Evolutionary conservation across 2,329 filamentous ascomycete species (phyloP).

Genomic region (Stagonosporopsis tanaceti): DNA sequence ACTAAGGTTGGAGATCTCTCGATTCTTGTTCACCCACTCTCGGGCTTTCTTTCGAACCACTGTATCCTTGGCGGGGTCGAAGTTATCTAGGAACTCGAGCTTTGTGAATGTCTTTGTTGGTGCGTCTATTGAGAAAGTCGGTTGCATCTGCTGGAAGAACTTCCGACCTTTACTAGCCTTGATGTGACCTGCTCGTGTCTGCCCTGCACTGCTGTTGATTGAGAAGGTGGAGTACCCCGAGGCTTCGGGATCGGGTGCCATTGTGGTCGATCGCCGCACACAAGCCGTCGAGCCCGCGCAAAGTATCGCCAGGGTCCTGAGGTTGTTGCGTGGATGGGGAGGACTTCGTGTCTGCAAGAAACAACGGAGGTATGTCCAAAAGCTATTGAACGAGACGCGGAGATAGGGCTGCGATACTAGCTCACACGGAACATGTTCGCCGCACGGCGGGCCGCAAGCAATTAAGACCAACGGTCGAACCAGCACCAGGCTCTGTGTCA

Average conservation of each 20-base stretch:
- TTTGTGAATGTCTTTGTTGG: slow-evolving; percentile 18
- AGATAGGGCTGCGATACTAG: slow-evolving; percentile 2
- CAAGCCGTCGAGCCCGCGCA: not conserved
- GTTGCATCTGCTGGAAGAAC: slow-evolving; percentile 34
- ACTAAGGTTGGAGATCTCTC: slow-evolving; percentile 12
- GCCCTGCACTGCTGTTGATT: slow-evolving; percentile 1
- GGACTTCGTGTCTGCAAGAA: not conserved
- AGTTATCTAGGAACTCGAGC: slow-evolving; percentile 35
- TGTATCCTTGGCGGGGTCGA: slow-evolving; percentile 30
- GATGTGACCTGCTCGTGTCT: not conserved
- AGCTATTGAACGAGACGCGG: not conserved
- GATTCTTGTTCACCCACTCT: slow-evolving; percentile 38
- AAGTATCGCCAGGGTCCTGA: not conserved
- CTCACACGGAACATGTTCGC: slow-evolving; percentile 1
- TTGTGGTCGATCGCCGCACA: slow-evolving; percentile 8
- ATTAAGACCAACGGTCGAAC: slow-evolving; percentile 2
- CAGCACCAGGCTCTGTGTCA: not conserved
- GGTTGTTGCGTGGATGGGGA: slow-evolving; percentile 1
- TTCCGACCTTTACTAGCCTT: slow-evolving; percentile 24
- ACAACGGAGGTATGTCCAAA: not conserved
- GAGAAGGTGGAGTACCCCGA: slow-evolving; percentile 7
- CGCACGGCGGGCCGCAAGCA: slow-evolving; percentile 2
- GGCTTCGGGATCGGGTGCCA: slow-evolving; percentile 7
- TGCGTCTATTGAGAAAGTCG: slow-evolving; percentile 31
- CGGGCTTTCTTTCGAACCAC: slow-evolving; percentile 37